Evolutionary conservation across 2,329 filamentous ascomycete species (phyloP).

Genomic region (Thermoascus crustaceus): DNA sequence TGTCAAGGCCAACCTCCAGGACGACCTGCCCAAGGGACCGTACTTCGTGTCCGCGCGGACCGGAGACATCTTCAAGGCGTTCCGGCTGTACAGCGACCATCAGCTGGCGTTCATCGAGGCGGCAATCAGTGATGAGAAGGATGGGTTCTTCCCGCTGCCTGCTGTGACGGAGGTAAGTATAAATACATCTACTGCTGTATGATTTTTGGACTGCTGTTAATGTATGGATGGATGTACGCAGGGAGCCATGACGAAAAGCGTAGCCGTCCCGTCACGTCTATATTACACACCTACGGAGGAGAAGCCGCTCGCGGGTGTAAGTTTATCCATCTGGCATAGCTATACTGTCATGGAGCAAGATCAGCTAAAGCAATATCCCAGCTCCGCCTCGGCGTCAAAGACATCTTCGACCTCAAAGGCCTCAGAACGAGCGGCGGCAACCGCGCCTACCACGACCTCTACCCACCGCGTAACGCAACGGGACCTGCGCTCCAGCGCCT

Average conservation of each 20-base stretch:
- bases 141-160: slow-evolving; percentile 11
- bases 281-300: slow-evolving; percentile 47
- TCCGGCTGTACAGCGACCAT: slow-evolving; percentile 43
- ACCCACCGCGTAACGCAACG: slow-evolving; percentile 39
- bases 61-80: slow-evolving; percentile 42
- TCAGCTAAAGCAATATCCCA: not conserved
- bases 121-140: slow-evolving; percentile 6
- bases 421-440: slow-evolving; percentile 51
- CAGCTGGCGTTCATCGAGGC: slow-evolving; percentile 23
- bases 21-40: slow-evolving; percentile 36
- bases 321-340: not conserved
- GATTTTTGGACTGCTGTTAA: not conserved
- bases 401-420: slow-evolving; percentile 53
- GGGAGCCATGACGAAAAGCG: slow-evolving; percentile 27
- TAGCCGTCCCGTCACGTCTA: slow-evolving; percentile 52
- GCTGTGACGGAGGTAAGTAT: slow-evolving; percentile 8
- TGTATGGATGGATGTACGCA: too few species aligned
- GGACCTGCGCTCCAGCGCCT: slow-evolving; percentile 47
- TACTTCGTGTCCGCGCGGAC: slow-evolving; percentile 41
- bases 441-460: slow-evolving; percentile 49
- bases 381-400: slow-evolving; percentile 52
- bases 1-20: not conserved
- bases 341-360: rapidly evolving
- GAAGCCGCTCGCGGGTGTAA: slow-evolving; percentile 52
- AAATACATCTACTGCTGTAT: not conserved